A percentile compares a stretch with the other conserved stretches of the same genome.
These are phyloP conservation scores for Pseudocercospora fijiensis DNA, from an alignment of 2,329 filamentous ascomycete genomes.

Conservation along the genomic window DNA sequence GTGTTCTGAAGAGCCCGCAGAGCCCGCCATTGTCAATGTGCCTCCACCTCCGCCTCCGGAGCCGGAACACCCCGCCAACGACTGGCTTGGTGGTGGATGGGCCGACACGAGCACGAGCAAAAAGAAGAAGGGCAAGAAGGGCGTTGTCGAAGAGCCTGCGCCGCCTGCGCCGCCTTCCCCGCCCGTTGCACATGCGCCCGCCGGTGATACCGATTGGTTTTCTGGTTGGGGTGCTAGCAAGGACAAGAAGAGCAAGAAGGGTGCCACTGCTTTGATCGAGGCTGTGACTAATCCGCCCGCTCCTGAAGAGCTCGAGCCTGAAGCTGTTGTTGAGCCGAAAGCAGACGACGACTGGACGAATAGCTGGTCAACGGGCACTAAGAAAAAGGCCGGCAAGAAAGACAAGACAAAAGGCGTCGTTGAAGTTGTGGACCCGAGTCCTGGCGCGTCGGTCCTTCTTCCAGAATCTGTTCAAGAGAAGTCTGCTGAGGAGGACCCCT, in stretches of 20 bases:
- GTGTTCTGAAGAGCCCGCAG: constrained; percentile 31
- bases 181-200: constrained; percentile 39
- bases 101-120: constrained; percentile 30
- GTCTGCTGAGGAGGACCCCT: constrained; percentile 38
- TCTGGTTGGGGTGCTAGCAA: constrained; percentile 53
- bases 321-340: constrained; percentile 52
- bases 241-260: constrained; percentile 51
- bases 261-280: constrained; percentile 18
- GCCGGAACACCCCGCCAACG: constrained; percentile 34
- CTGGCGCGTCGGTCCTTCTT: constrained; percentile 42
- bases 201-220: constrained; percentile 51
- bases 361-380: constrained; percentile 58
- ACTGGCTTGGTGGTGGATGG: constrained; percentile 34
- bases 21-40: constrained; percentile 23
- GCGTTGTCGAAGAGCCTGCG: constrained; percentile 26
- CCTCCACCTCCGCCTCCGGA: constrained; percentile 35
- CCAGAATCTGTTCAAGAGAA: constrained; percentile 43
- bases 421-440: constrained; percentile 38
- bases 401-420: constrained; percentile 45
- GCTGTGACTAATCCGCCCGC: constrained; percentile 25
- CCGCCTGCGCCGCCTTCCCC: constrained; percentile 27
- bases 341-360: constrained; percentile 52
- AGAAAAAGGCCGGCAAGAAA: constrained; percentile 52
- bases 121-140: constrained; percentile 36
- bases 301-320: constrained; percentile 38